These are phyloP conservation scores for Trichoderma sp. DNA, from an alignment of 2,329 filamentous ascomycete species.

Conservation along the genomic window DNA sequence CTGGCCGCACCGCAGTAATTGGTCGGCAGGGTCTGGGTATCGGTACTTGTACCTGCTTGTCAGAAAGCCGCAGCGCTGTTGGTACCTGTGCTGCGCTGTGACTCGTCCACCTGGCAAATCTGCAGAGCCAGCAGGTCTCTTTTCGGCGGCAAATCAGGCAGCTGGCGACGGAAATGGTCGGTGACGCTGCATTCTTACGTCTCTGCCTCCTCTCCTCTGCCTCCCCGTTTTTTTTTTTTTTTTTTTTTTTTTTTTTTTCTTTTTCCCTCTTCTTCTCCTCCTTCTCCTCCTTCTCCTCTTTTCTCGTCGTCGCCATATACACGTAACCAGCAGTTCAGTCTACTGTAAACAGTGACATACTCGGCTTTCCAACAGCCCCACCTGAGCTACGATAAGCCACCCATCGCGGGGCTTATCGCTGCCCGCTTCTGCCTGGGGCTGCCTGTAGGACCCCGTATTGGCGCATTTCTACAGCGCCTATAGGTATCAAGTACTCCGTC, in stretches of 20 bases:
- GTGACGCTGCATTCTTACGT: neutral
- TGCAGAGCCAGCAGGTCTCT: neutral
- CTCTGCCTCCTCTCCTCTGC: too few relatives aligned
- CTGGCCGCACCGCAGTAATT: neutral
- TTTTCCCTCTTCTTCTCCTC: neutral
- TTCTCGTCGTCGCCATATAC: too few relatives aligned
- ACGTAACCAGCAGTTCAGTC: neutral
- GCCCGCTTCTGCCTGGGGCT: constrained; percentile 20
- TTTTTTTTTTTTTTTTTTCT: neutral
- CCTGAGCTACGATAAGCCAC: constrained; percentile 20
- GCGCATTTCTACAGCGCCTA: neutral
- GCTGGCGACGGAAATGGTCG: neutral
- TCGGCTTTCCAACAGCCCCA: constrained; percentile 2
- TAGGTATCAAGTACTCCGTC: too few relatives aligned
- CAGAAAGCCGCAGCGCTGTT: neutral
- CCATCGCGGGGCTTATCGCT: constrained; percentile 20
- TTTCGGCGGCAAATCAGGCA: neutral
- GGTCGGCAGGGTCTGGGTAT: neutral
- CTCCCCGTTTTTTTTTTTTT: neutral
- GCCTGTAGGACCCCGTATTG: neutral
- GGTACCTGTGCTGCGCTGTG: neutral
- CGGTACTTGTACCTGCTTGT: constrained; percentile 1
- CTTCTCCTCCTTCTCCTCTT: neutral
- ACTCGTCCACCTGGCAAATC: constrained; percentile 4
- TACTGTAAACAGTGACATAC: constrained; percentile 1